phyloP scores from a whole-genome alignment of 2,329 filamentous ascomycete genomes.

The Monosporascus sp. region DNA sequence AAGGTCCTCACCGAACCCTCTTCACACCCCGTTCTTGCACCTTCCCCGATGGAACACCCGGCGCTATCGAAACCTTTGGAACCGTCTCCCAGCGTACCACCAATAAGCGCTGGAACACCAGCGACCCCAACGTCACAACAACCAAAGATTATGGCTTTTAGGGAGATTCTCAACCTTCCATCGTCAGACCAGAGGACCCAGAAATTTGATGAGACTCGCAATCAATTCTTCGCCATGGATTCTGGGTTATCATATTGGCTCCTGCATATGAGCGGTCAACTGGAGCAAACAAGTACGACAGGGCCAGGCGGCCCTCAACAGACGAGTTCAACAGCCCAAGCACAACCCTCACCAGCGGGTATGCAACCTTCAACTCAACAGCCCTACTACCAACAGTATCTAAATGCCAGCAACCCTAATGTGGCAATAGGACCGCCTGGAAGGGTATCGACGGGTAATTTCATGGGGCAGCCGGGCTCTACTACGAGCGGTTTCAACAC shows the following conservation, averaged over 20 bases:
- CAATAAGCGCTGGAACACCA: slow-evolving; percentile 12
- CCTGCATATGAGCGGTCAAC: slow-evolving; percentile 34
- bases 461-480: slow-evolving; percentile 30
- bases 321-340: slow-evolving; percentile 4
- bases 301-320: slow-evolving; percentile 1
- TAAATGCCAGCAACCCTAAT: slow-evolving; percentile 40
- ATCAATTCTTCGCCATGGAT: slow-evolving; percentile 65
- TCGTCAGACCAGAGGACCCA: slow-evolving; percentile 63
- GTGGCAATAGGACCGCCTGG: slow-evolving; percentile 22
- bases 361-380: slow-evolving; percentile 28
- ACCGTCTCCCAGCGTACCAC: slow-evolving; percentile 3
- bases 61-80: slow-evolving; percentile 11
- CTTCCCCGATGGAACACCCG: slow-evolving; percentile 27
- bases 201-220: slow-evolving; percentile 66
- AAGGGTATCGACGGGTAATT: slow-evolving; percentile 22
- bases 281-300: slow-evolving; percentile 39
- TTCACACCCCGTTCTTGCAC: slow-evolving; percentile 23
- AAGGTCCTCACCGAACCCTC: slow-evolving; percentile 32
- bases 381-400: slow-evolving; percentile 52
- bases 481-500: slow-evolving; percentile 44
- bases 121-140: slow-evolving; percentile 5
- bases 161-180: slow-evolving; percentile 69
- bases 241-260: slow-evolving; percentile 66
- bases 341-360: slow-evolving; percentile 7
- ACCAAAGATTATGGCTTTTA: slow-evolving; percentile 53